Conservation (phyloP, 106 monocot genomes). For the Iris macrosiphon region DNA sequence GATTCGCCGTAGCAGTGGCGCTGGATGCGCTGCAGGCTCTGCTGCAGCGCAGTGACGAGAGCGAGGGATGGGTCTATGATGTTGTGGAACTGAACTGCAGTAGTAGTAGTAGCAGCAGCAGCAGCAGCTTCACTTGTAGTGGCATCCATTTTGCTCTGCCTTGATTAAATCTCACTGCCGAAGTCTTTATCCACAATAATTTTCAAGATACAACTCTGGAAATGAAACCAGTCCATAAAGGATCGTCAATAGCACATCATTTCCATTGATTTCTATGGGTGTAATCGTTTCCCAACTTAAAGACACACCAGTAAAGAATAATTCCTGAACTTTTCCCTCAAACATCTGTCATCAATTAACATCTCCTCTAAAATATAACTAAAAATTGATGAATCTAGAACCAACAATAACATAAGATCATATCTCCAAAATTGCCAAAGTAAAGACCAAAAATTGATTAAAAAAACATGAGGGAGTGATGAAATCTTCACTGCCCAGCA, state of each 20-base stretch:
- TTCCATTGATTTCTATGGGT: not conserved
- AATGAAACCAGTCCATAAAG: too few species aligned
- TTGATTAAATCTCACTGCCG: conserved; percentile 16
- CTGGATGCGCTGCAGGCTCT: conserved; percentile 56
- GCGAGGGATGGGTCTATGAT: conserved; percentile 73
- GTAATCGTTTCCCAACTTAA: too few species aligned
- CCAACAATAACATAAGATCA: too few species aligned
- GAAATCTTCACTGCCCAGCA: not conserved
- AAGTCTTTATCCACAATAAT: not conserved
- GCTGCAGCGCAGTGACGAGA: conserved; percentile 63
- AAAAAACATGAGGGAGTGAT: not conserved
- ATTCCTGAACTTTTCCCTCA: too few species aligned
- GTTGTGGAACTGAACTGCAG: conserved; percentile 67
- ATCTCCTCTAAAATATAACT: too few species aligned
- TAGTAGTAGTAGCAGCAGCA: too few species aligned
- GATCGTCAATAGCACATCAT: too few species aligned
- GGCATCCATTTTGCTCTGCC: conserved; percentile 77
- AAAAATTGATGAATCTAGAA: too few species aligned
- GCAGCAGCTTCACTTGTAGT: conserved; percentile 65
- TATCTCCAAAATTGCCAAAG: too few species aligned
- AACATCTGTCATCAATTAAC: too few species aligned
- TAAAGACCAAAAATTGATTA: not conserved
- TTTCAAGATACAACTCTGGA: not conserved
- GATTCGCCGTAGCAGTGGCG: conserved; percentile 83
- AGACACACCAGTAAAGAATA: not conserved